Conservation (phyloP, 2,329 filamentous ascomycete genomes). For the Xylariomycetidae sp. region DNA sequence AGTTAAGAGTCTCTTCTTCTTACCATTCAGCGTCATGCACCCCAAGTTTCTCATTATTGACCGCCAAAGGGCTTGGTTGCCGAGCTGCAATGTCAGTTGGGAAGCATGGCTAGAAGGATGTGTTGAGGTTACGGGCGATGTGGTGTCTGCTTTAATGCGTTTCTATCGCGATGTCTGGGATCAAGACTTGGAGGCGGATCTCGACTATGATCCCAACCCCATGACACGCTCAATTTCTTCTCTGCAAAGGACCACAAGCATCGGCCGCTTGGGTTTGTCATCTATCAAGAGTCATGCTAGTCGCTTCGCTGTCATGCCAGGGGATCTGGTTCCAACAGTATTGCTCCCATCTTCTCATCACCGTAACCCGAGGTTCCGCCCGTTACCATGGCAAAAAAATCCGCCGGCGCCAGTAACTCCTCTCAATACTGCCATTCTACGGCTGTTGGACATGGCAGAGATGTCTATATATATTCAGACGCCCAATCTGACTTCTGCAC, state of each 20-base stretch:
- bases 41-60: conserved; percentile 79
- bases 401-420: conserved; percentile 57
- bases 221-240: neutral
- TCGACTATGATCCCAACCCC: conserved; percentile 1
- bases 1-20: conserved; percentile 74
- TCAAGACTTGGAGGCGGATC: conserved; percentile 17
- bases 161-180: conserved; percentile 72
- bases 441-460: conserved; percentile 54
- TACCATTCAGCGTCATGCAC: conserved; percentile 82
- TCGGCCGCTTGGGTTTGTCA: conserved; percentile 9
- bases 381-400: conserved; percentile 50
- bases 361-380: conserved; percentile 59
- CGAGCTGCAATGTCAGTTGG: conserved; percentile 83
- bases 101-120: conserved; percentile 84
- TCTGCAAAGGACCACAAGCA: conserved; percentile 3
- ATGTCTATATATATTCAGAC: conserved; percentile 65
- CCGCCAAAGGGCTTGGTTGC: conserved; percentile 60
- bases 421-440: conserved; percentile 61
- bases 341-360: conserved; percentile 73
- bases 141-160: conserved; percentile 55
- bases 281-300: conserved; percentile 18
- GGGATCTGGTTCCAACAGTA: conserved; percentile 44
- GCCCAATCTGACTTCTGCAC: conserved; percentile 68
- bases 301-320: conserved; percentile 10
- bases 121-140: conserved; percentile 58